Percentiles rank a stretch among this genome's conserved stretches.
These are phyloP conservation scores for Diatrype stigma DNA, from an alignment of 2,329 filamentous ascomycete species.

Conservation along the genomic window DNA sequence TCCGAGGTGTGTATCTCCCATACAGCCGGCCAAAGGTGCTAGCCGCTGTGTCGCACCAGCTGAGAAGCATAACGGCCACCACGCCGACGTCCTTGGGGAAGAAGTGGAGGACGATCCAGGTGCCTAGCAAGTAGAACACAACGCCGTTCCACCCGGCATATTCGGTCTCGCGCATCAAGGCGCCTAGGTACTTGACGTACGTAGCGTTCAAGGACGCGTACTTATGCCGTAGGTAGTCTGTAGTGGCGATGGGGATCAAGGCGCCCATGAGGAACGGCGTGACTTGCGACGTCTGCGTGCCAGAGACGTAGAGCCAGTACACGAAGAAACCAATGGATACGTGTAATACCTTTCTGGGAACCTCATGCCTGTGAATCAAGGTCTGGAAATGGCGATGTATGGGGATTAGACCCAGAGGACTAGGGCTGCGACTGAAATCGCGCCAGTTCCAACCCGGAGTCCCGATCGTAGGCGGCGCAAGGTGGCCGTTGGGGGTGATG, in stretches of 20 bases:
- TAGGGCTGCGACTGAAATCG: slow-evolving; percentile 86
- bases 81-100: slow-evolving; percentile 93
- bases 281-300: slow-evolving; percentile 71
- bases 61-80: slow-evolving; percentile 83
- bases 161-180: slow-evolving; percentile 95
- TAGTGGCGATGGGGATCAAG: slow-evolving; percentile 77
- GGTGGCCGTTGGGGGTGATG: slow-evolving; percentile 56
- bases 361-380: slow-evolving; percentile 94
- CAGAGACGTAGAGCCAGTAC: slow-evolving; percentile 76
- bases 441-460: slow-evolving; percentile 69
- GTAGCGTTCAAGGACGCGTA: slow-evolving; percentile 77
- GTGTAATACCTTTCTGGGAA: slow-evolving; percentile 88
- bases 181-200: slow-evolving; percentile 80
- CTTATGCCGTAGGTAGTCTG: slow-evolving; percentile 79
- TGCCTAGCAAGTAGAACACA: slow-evolving; percentile 91
- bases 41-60: slow-evolving; percentile 97
- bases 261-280: slow-evolving; percentile 78
- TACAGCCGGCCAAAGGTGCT: slow-evolving; percentile 90
- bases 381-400: slow-evolving; percentile 89
- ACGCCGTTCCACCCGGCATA: slow-evolving; percentile 94
- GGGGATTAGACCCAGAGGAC: slow-evolving; percentile 88
- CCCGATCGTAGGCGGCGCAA: slow-evolving; percentile 62
- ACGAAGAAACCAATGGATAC: slow-evolving; percentile 96
- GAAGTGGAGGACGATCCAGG: slow-evolving; percentile 79
- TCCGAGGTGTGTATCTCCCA: slow-evolving; percentile 80